Percentiles rank a stretch among this genome's conserved stretches.
phyloP scores from a whole-genome alignment of 768 basidiomycete species.

The Leccinum uliginosum region DNA sequence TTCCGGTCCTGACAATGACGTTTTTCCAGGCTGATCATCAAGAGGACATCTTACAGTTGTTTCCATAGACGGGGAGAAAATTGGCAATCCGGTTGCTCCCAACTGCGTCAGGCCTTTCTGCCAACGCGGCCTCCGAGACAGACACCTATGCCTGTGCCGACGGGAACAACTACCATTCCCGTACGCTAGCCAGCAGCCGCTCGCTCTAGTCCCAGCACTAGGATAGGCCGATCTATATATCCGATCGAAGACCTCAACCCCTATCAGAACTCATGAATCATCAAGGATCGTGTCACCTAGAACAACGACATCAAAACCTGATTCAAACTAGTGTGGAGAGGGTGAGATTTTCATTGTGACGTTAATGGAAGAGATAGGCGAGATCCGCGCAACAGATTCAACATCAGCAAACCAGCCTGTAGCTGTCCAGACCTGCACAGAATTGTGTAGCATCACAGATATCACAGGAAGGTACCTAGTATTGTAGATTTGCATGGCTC shows the following conservation, averaged over 20 bases:
- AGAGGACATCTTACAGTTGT: constrained; percentile 57
- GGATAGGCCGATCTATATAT: constrained; percentile 39
- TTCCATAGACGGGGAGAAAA: constrained; percentile 54
- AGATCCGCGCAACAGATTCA: constrained; percentile 88
- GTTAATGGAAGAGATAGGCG: constrained; percentile 91
- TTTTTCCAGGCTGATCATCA: constrained; percentile 75
- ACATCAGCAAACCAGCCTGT: no score
- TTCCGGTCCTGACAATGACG: neutral
- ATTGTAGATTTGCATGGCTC: no score
- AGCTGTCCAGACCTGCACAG: no score
- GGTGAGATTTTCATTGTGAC: constrained; percentile 93
- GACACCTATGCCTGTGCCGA: constrained; percentile 22
- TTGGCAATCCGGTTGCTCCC: constrained; percentile 57
- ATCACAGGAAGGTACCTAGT: no score
- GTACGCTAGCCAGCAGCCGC: constrained; percentile 11
- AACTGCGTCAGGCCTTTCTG: no score
- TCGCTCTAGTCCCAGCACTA: constrained; percentile 15
- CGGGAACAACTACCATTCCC: constrained; percentile 26
- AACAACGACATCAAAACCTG: constrained; percentile 89
- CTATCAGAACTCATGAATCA: constrained; percentile 98
- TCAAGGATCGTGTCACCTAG: constrained; percentile 88
- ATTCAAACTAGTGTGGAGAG: constrained; percentile 84
- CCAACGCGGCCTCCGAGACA: constrained; percentile 18
- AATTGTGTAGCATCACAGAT: no score
- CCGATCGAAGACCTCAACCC: constrained; percentile 95